Evolutionary conservation across 371 early-diverging fungal species (phyloP), one percentile per base, ranked within the genome.

Genomic region (Basidiobolus meristosporus): DNA sequence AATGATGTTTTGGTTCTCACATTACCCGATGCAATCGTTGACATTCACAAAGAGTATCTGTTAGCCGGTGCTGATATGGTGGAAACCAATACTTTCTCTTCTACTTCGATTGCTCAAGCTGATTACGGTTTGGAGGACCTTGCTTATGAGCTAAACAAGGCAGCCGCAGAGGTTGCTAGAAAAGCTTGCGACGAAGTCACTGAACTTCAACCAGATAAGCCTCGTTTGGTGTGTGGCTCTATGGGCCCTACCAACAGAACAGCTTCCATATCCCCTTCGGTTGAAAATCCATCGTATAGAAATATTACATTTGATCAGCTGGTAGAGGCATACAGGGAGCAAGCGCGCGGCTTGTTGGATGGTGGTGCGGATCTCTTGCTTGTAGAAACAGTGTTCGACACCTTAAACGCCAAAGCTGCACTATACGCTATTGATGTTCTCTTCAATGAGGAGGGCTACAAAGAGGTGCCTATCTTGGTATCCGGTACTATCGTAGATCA

Each of bases 401-500:
- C 92, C 16, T 57, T 90, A 19, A 92, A 92, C 48, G 85, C 89
- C 39, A 92, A 92, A 50, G 54, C 90, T 0, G 91, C 87, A 2
- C 52, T 90, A 15, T 90, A 64, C 59, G 92, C 92, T 10, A 80
- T 90, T 50, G 89, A 90, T 53, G 36, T 68, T 4, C 68, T 82
- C 29, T 75, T 88, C 44, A 12, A 34, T 34, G 70, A 79, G 22
- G 82, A 77, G 38, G 60, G 69, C 3, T 87, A 83, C 44, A 73
- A 74, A 48, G 59, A 64, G 33, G 66, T 70, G 0, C 92, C 91
- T 6, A 60, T 92, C 29, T 71, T 92, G 46, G 66, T 92, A n/a
- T 90, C 90, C 10, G 91, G 91, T 33, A 92, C 91, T n/a, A 92
- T 92, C 60, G 90, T 90, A 21, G 92, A 92, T 63, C 82, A 85